Percentiles rank a stretch among this genome's conserved stretches.
Evolutionary conservation across 345 rosid species (phyloP).

Genomic region (Citrus reticulata): DNA sequence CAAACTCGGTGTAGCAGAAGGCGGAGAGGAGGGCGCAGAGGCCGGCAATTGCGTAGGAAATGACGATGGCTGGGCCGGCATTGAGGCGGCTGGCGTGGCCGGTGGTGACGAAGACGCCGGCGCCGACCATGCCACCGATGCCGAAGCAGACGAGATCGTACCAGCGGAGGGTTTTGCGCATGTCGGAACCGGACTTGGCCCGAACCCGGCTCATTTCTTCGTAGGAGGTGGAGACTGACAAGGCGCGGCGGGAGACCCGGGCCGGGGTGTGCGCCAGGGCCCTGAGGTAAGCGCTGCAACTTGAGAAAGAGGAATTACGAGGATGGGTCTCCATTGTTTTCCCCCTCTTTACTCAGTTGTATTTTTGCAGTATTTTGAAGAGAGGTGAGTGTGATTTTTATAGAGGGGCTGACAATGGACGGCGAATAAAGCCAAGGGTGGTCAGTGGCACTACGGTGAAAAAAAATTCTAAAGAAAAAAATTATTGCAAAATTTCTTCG

Average conservation of each 20-base stretch:
- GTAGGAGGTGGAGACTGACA: conserved; percentile 58
- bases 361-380: not conserved
- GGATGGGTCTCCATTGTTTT: conserved; percentile 24
- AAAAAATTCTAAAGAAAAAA: not conserved
- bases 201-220: conserved; percentile 67
- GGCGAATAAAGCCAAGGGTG: conserved; percentile 5
- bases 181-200: conserved; percentile 56
- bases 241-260: conserved; percentile 66
- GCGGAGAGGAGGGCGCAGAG: conserved; percentile 94
- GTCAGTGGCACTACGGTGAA: not conserved
- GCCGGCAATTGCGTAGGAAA: conserved; percentile 97
- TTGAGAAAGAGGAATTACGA: conserved; percentile 58
- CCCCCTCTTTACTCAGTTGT: not conserved
- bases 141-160: conserved; percentile 82
- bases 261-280: conserved; percentile 68
- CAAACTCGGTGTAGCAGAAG: conserved; percentile 96
- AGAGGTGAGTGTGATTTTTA: not conserved
- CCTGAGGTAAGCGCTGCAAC: conserved; percentile 45
- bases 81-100: conserved; percentile 54
- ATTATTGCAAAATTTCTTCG: not conserved
- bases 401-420: not conserved
- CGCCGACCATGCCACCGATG: conserved; percentile 97
- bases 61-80: conserved; percentile 79
- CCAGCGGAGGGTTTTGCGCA: conserved; percentile 80
- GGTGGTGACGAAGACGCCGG: conserved; percentile 85